phyloP scores from a whole-genome alignment of 306 rosid genomes.

The Quercus engelmannii region DNA sequence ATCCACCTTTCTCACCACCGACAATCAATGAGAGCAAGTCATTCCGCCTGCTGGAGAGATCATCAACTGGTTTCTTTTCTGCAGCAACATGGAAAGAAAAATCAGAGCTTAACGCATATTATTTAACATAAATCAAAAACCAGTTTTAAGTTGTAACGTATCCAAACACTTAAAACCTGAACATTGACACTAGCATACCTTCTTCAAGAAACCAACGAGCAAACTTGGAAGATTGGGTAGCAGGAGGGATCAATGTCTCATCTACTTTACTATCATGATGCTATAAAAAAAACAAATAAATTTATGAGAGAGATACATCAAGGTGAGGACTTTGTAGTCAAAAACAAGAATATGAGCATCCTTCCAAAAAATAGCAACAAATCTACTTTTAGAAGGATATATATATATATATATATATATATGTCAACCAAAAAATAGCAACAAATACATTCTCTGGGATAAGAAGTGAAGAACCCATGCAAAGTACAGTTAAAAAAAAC shows the following conservation, averaged over 20 bases:
- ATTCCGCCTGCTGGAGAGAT: slow-evolving; percentile 53
- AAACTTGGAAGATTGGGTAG: slow-evolving; percentile 74
- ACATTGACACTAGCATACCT: slow-evolving; percentile 45
- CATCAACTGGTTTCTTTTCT: slow-evolving; percentile 63
- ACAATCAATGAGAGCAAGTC: slow-evolving; percentile 79
- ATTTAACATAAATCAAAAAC: slow-evolving; percentile 3
- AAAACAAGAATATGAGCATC: slow-evolving; percentile 9
- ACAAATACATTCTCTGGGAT: neutral
- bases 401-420: neutral
- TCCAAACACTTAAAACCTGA: slow-evolving; percentile 11
- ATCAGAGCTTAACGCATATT: slow-evolving; percentile 8
- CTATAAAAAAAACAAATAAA: slow-evolving; percentile 27
- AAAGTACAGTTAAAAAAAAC: neutral
- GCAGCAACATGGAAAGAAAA: slow-evolving; percentile 25
- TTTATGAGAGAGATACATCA: slow-evolving; percentile 19
- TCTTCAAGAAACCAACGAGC: slow-evolving; percentile 90
- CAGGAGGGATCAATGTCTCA: slow-evolving; percentile 52
- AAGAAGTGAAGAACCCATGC: neutral
- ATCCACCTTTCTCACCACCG: slow-evolving; percentile 66
- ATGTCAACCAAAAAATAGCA: neutral
- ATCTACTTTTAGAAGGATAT: slow-evolving; percentile 1
- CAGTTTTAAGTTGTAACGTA: slow-evolving; percentile 20
- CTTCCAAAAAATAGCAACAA: neutral
- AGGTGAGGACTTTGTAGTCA: neutral
- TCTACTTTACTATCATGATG: slow-evolving; percentile 51